These are phyloP conservation scores for Glaciozyma antarctica DNA, from an alignment of 768 basidiomycete genomes.

Conservation along the genomic window DNA sequence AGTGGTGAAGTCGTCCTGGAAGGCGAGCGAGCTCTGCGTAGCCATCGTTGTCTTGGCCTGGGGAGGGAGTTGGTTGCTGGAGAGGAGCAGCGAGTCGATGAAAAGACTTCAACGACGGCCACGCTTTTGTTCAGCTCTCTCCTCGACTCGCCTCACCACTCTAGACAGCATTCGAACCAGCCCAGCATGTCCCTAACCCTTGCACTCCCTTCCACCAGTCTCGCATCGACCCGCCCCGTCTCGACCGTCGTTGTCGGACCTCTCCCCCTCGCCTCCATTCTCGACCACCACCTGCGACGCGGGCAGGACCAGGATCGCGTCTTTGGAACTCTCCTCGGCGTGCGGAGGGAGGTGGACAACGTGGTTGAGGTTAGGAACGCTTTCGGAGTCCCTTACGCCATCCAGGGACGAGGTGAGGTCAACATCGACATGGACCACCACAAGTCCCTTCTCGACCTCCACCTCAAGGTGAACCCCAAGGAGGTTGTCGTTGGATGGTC, in stretches of 20 bases:
- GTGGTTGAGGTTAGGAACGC: conserved; percentile 69
- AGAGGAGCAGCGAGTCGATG: background rate
- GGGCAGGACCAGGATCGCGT: conserved; percentile 73
- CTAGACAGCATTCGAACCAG: background rate
- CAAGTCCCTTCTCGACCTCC: conserved; percentile 80
- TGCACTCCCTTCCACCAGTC: conserved; percentile 12
- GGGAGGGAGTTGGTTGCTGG: background rate
- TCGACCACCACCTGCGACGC: conserved; percentile 91
- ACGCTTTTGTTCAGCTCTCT: background rate
- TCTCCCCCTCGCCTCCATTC: conserved; percentile 83
- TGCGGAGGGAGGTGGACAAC: conserved; percentile 51
- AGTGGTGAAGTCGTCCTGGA: conserved; percentile 23
- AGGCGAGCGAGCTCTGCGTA: conserved; percentile 5
- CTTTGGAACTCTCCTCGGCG: conserved; percentile 88
- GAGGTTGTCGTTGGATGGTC: conserved; percentile 94
- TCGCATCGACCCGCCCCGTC: conserved; percentile 14
- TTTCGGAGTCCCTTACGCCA: conserved; percentile 82
- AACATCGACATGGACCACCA: conserved; percentile 97
- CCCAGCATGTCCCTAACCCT: conserved; percentile 15
- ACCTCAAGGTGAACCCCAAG: conserved; percentile 70
- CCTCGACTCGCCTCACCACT: background rate
- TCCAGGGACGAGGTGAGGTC: conserved; percentile 59
- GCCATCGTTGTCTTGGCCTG: conserved; percentile 4
- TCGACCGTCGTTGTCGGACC: conserved; percentile 67
- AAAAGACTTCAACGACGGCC: background rate